A percentile compares a stretch with the other conserved stretches of the same genome.
Evolutionary conservation across 495 filamentous ascomycete species (phyloP).

Genomic region (Massariosphaeria phaeospora): DNA sequence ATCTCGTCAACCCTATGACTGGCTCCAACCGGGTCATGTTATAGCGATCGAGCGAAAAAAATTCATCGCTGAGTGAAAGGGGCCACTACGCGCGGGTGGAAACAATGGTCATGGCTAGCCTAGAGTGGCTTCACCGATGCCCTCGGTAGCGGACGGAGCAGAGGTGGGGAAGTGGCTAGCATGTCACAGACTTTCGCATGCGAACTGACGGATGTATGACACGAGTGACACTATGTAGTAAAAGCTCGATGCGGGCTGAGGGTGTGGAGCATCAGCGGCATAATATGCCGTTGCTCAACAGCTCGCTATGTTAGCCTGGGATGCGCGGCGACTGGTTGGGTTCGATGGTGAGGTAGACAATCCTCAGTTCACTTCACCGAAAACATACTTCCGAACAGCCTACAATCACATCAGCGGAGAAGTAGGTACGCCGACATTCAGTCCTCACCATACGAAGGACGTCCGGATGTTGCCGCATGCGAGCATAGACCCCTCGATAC

Average conservation of each 20-base stretch:
- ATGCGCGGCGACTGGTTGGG: background rate
- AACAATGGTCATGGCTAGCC: background rate
- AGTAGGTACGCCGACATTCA: constrained; percentile 10
- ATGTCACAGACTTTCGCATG: no score
- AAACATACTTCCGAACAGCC: constrained; percentile 11
- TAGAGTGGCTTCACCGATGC: background rate
- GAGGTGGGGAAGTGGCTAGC: background rate
- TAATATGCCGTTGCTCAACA: no score
- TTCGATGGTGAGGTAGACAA: constrained; percentile 7
- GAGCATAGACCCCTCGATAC: constrained; percentile 79
- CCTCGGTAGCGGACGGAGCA: background rate
- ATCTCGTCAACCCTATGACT: constrained; percentile 12
- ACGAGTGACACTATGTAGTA: constrained; percentile 13
- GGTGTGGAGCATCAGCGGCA: no score
- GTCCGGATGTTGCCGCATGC: constrained; percentile 63
- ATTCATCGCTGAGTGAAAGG: no score
- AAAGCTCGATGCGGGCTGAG: no score
- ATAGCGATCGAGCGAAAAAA: no score
- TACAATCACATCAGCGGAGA: constrained; percentile 12
- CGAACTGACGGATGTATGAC: background rate
- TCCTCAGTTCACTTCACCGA: constrained; percentile 4
- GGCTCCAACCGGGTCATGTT: constrained; percentile 20
- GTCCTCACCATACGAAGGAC: constrained; percentile 63
- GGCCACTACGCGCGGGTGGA: constrained; percentile 16
- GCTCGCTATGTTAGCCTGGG: no score